Conservation (phyloP, 805 yeast species). For the Saccharomyces jurei region DNA sequence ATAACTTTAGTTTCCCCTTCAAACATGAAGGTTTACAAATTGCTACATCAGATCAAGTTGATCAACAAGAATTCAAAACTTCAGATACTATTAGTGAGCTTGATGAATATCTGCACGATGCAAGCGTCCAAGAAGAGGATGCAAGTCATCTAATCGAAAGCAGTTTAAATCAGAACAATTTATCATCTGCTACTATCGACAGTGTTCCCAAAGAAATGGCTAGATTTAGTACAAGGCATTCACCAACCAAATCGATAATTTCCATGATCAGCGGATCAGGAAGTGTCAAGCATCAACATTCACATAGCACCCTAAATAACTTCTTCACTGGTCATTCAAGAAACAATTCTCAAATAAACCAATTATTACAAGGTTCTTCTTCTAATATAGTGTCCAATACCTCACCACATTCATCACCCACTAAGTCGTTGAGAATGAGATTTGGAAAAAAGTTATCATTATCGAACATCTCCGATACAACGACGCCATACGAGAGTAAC, state of each 20-base stretch:
- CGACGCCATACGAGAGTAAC: slow-evolving; percentile 6
- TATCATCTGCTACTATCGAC: slow-evolving; percentile 11
- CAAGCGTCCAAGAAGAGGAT: slow-evolving; percentile 7
- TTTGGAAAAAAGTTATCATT: slow-evolving; percentile 27
- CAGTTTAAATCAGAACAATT: slow-evolving; percentile 19
- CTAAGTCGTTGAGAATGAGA: slow-evolving; percentile 21
- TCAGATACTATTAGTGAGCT: slow-evolving; percentile 24
- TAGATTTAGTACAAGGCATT: slow-evolving; percentile 19
- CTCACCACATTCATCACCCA: slow-evolving; percentile 24
- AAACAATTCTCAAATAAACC: slow-evolving; percentile 18
- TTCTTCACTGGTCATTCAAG: slow-evolving; percentile 12
- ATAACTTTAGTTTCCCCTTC: slow-evolving; percentile 17
- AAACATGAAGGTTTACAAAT: not conserved
- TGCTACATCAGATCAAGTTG: not conserved
- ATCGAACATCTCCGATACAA: slow-evolving; percentile 24
- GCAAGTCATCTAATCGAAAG: slow-evolving; percentile 16
- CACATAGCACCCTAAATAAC: slow-evolving; percentile 7
- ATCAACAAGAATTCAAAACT: not conserved
- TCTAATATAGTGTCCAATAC: slow-evolving; percentile 4
- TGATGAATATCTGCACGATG: slow-evolving; percentile 21
- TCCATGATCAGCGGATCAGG: slow-evolving; percentile 22
- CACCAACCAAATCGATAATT: slow-evolving; percentile 29
- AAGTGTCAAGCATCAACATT: slow-evolving; percentile 12
- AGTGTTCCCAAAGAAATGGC: slow-evolving; percentile 10
- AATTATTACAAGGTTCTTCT: slow-evolving; percentile 1